Percentiles rank a stretch among this genome's conserved stretches.
Conservation (phyloP, 257 asterid species). For the Ophiorrhiza pumila region DNA sequence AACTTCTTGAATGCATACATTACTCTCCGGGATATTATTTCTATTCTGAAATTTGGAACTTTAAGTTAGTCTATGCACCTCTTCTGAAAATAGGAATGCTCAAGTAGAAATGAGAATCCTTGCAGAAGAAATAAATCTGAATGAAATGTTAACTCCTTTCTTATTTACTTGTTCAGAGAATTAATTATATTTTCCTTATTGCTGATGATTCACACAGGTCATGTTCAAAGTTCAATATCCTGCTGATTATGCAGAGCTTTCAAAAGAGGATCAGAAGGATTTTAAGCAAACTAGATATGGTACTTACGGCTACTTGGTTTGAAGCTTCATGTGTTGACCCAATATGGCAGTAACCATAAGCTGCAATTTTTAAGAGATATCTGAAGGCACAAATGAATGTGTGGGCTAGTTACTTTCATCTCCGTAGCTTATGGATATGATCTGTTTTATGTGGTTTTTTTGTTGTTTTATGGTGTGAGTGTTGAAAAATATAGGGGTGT, state of each 20-base stretch:
- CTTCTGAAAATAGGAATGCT: slow-evolving; percentile 5
- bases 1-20: slow-evolving; percentile 3
- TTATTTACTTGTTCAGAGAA: not conserved
- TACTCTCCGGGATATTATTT: not conserved
- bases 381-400: not conserved
- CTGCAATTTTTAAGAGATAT: not conserved
- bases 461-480: too few species aligned
- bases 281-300: slow-evolving; percentile 97
- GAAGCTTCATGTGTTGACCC: not conserved
- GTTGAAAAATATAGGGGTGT: not conserved
- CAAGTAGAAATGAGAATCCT: not conserved
- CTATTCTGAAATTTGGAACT: not conserved
- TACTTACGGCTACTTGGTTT: slow-evolving; percentile 29
- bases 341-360: not conserved
- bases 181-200: not conserved
- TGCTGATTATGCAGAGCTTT: slow-evolving; percentile 74
- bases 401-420: not conserved
- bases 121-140: not conserved
- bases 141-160: not conserved
- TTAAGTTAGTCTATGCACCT: not conserved
- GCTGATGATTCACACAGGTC: slow-evolving; percentile 48
- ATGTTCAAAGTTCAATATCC: slow-evolving; percentile 85
- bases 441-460: not conserved
- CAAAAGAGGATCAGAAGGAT: slow-evolving; percentile 93
- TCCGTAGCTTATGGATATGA: not conserved